Conservation (phyloP, 768 basidiomycete genomes). For the Tylopilus sp. region DNA sequence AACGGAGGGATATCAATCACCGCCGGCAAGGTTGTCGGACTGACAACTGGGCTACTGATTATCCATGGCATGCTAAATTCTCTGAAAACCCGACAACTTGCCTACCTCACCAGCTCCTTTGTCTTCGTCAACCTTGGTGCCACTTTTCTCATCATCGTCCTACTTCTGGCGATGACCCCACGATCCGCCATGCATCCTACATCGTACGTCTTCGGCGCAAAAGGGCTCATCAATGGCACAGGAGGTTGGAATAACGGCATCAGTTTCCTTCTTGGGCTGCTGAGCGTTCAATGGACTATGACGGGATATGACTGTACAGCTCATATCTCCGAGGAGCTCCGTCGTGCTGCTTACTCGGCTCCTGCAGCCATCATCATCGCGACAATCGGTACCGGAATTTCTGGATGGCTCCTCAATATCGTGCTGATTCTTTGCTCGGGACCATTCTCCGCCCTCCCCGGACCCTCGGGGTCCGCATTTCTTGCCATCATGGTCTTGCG, state of each 20-base stretch:
- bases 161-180: slow-evolving; percentile 42
- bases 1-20: slow-evolving; percentile 35
- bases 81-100: slow-evolving; percentile 38
- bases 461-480: slow-evolving; percentile 52
- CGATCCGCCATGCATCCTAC: slow-evolving; percentile 55
- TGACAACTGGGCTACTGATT: slow-evolving; percentile 39
- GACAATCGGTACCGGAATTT: slow-evolving; percentile 43
- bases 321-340: slow-evolving; percentile 43
- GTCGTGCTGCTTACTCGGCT: slow-evolving; percentile 47
- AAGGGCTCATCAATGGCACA: slow-evolving; percentile 37
- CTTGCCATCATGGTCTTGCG: slow-evolving; percentile 54
- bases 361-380: slow-evolving; percentile 44
- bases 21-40: slow-evolving; percentile 39
- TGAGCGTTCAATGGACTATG: slow-evolving; percentile 50
- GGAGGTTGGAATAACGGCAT: slow-evolving; percentile 42
- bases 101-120: slow-evolving; percentile 32
- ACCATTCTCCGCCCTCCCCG: slow-evolving; percentile 45
- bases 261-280: slow-evolving; percentile 43
- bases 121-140: slow-evolving; percentile 46
- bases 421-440: slow-evolving; percentile 58
- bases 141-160: slow-evolving; percentile 41
- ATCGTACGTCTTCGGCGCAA: slow-evolving; percentile 52
- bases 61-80: slow-evolving; percentile 44
- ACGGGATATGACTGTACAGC: slow-evolving; percentile 30
- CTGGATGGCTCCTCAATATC: slow-evolving; percentile 68